Base-by-base conservation (phyloP, 176 grass and related monocot species). In the Oryza meridionalis region DNA sequence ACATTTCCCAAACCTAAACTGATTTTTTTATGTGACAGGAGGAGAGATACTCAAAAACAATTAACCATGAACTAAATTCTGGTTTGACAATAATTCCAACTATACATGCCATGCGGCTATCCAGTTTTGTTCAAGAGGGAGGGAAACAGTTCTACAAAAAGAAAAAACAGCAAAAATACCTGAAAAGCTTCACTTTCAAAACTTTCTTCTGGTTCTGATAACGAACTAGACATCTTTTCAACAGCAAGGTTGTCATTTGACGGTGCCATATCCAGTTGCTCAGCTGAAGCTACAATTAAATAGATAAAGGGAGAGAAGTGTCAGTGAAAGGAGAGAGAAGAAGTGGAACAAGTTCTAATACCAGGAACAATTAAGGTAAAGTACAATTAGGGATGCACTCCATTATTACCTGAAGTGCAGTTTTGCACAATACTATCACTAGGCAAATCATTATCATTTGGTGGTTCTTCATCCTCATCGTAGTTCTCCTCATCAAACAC, bases 401-500 rank as follows among this genome's bases (percentile, higher is more conserved):
- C 26, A 51, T 21, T 81, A 85, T 83, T 77, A 90, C 81, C 81
- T 90, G 87, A 82, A 59, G 72, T 40, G 50, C 40, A 8, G 44
- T 65, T 81, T 85, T 73, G 76, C 47, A 49, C 64, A 55, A 63
- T 62, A 67, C 65, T 77, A 81, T 86, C 82, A 69, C 43, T 76
- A 70, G 69, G 65, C 64, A 82, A 33, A 67, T 88, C 65, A 40
- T 83, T 59, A 46, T 77, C 77, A 65, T 77, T 90, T 24, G 82
- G 16, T 65, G 82, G 76, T 70, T 98, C 96, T 76, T 98, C 91
- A 68, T 98, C 93, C 75, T 95, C 93, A 65, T 98, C 96, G 53
- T 96, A 96, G 81, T 96, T 89, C 62, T 96, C 94, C 11, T 96
- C 86, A 35, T 95, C 96, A 95, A 93, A 98, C 67, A 98, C 80